Base-by-base conservation (phyloP, 1,139 yeast genomes). In the Meyerozyma athensensis region DNA sequence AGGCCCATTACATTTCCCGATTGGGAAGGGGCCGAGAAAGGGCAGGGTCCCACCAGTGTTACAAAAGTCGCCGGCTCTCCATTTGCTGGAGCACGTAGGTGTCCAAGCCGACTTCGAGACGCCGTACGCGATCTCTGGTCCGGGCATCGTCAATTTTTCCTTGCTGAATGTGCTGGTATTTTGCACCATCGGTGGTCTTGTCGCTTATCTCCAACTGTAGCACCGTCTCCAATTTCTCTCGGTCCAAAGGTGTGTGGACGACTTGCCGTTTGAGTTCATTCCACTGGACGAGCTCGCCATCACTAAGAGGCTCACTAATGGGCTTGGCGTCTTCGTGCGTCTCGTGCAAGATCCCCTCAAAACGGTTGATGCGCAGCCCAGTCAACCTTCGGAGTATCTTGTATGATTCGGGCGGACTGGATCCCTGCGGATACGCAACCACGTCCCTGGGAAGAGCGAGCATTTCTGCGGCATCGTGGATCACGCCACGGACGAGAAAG, bases 371-470 rank as follows among this genome's bases (percentile, higher is more conserved):
- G 7, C 30, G 38, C 9, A 41, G 34, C 1, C 58, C 52, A 4
- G 58, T 48, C 2, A 62, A 40, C 34, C 61, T 42, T 28, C 59
- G 45, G 33, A 62, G 35, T 5, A 62, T 63, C 34, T 56, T 54
- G 44, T 58, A 59, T 40, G 54, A 49, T 37, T 65, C 69, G 2
- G 63, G 52, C 5, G 49, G 38, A n/a, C 42, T 38, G 33, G 39
- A 41, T 26, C 39, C 37, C 17, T 38, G 40, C 18, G 40, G 42
- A 36, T 46, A 47, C 24, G 33, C 36, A 2, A 36, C 36, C 2
- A 36, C 34, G 26, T 61, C 67, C 9, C 40, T 36, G 0, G 67
- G 66, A 12, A 64, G 44, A 4, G 38, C 41, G 19, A 62, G 48
- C 30, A 35, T 36, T 2, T 36, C 18, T 1, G 58, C 56, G 24